A percentile compares a stretch with the other conserved stretches of the same genome.
Evolutionary conservation across 2,329 filamentous ascomycete genomes (phyloP).

Genomic region (Madurella mycetomatis): DNA sequence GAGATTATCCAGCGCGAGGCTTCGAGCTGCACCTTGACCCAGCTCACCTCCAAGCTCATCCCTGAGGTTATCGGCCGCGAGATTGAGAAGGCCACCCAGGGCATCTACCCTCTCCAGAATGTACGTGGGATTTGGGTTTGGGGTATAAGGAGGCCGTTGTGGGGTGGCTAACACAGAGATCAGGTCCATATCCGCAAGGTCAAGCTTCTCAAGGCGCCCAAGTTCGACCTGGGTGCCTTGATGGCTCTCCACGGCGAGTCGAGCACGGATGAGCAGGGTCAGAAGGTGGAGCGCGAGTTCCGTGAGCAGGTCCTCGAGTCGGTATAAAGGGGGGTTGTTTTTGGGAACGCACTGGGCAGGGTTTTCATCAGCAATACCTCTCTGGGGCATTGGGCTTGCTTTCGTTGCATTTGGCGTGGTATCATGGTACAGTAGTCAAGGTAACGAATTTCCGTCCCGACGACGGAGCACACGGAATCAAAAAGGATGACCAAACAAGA

Average conservation of each 20-base stretch:
- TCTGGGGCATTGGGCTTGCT: conserved; percentile 44
- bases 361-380: conserved; percentile 39
- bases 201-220: conserved; percentile 97
- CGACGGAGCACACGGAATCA: conserved; percentile 35
- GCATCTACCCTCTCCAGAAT: conserved; percentile 99
- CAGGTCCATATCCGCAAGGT: conserved; percentile 99
- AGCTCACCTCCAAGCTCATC: conserved; percentile 98
- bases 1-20: conserved; percentile 99
- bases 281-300: conserved; percentile 99
- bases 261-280: conserved; percentile 88
- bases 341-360: conserved; percentile 42
- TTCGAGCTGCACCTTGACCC: conserved; percentile 85
- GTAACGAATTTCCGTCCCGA: conserved; percentile 31
- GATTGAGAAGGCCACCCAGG: conserved; percentile 99
- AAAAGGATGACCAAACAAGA: conserved; percentile 29
- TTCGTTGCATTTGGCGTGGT: conserved; percentile 47
- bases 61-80: conserved; percentile 98
- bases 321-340: conserved; percentile 65
- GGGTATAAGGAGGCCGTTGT: not conserved
- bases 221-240: conserved; percentile 97
- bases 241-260: conserved; percentile 98
- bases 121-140: conserved; percentile 50
- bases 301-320: conserved; percentile 94
- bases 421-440: conserved; percentile 38
- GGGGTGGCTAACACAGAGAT: conserved; percentile 21